These are phyloP conservation scores for Pseudocercospora pini-densiflorae DNA, from an alignment of 2,329 filamentous ascomycete genomes.

Conservation along the genomic window DNA sequence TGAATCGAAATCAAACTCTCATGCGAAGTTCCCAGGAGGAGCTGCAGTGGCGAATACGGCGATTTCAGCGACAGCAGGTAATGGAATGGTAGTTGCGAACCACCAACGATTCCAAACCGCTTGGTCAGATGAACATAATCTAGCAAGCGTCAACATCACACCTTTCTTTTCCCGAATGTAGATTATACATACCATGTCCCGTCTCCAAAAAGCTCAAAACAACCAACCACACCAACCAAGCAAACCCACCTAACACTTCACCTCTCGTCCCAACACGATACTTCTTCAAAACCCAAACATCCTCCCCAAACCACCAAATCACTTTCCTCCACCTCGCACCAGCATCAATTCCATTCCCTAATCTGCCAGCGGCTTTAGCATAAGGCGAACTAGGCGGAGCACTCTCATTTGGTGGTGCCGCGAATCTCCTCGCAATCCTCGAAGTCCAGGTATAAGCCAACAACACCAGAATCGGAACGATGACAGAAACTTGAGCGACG, in stretches of 20 bases:
- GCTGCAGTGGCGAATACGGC: conserved; percentile 56
- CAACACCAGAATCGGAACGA: conserved; percentile 51
- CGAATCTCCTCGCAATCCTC: not conserved
- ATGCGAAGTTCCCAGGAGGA: conserved; percentile 59
- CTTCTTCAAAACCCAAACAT: conserved; percentile 30
- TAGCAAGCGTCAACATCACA: no score
- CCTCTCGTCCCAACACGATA: conserved; percentile 54
- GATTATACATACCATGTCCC: conserved; percentile 54
- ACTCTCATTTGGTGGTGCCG: not conserved
- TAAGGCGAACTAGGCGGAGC: conserved; percentile 47
- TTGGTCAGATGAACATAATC: conserved; percentile 69
- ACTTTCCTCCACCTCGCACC: conserved; percentile 32
- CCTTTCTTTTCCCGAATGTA: no score
- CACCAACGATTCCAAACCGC: conserved; percentile 62
- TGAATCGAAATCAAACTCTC: conserved; percentile 61
- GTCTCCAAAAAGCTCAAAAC: conserved; percentile 56
- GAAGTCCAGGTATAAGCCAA: conserved; percentile 34
- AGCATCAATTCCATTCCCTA: conserved; percentile 10
- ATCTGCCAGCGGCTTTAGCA: conserved; percentile 37
- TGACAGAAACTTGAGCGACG: conserved; percentile 60
- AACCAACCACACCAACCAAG: conserved; percentile 60
- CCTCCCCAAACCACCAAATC: conserved; percentile 41
- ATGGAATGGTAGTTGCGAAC: conserved; percentile 64
- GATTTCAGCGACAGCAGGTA: conserved; percentile 60
- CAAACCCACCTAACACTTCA: conserved; percentile 53